Conservation (phyloP, 768 basidiomycete genomes). For the Scleroderma citrinum region DNA sequence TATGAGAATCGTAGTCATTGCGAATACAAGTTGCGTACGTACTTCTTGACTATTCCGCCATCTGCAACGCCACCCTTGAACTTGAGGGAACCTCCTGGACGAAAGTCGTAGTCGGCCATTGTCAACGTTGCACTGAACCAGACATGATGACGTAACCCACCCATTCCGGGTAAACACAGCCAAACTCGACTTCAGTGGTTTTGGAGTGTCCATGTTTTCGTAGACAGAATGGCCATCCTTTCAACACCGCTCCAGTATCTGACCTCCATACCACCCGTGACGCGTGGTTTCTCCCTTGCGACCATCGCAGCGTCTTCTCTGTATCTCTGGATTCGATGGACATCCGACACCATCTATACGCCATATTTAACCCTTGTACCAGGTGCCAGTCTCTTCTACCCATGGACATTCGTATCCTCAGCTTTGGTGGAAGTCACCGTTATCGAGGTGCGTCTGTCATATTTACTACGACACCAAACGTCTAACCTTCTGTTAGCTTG, state of each 20-base stretch:
- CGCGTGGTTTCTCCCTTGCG: constrained; percentile 61
- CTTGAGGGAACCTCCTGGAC: constrained; percentile 84
- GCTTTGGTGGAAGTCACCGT: constrained; percentile 80
- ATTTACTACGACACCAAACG: background rate
- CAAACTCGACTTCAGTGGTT: constrained; percentile 13
- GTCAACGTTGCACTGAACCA: constrained; percentile 5
- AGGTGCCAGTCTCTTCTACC: constrained; percentile 74
- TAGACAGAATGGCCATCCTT: constrained; percentile 60
- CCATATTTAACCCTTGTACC: constrained; percentile 80
- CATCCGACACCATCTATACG: constrained; percentile 35
- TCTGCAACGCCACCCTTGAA: constrained; percentile 79
- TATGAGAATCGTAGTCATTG: constrained; percentile 5
- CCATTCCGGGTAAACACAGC: constrained; percentile 16
- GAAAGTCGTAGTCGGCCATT: constrained; percentile 86
- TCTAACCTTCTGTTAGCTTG: constrained; percentile 45
- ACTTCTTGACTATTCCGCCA: constrained; percentile 84
- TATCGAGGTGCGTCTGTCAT: constrained; percentile 60
- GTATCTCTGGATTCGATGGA: constrained; percentile 63
- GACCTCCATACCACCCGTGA: constrained; percentile 72
- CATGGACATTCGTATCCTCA: constrained; percentile 92
- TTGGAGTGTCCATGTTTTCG: constrained; percentile 6
- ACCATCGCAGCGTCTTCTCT: constrained; percentile 53
- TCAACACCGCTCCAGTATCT: constrained; percentile 65
- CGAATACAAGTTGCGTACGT: constrained; percentile 17
- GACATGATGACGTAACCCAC: constrained; percentile 27